phyloP scores from a whole-genome alignment of 164 flowering plant species.

The Sextonia rubra region DNA sequence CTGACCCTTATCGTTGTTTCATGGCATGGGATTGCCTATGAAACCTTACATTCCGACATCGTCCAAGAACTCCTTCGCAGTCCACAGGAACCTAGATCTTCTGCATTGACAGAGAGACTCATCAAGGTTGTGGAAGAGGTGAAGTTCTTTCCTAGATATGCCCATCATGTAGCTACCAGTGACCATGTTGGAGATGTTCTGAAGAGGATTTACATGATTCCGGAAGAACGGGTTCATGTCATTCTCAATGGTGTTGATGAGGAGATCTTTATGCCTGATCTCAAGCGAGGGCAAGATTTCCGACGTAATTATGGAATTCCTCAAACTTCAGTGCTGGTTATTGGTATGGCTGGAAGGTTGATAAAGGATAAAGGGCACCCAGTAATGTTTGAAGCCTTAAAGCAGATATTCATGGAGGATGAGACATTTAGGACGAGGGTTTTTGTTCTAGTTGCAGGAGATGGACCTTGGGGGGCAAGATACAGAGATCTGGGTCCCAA shows the following conservation, averaged over 20 bases:
- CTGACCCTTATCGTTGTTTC: constrained; percentile 49
- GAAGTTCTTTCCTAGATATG: constrained; percentile 55
- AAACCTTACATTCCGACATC: constrained; percentile 66
- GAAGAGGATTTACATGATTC: constrained; percentile 67
- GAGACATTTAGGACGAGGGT: constrained; percentile 15
- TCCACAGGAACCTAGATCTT: constrained; percentile 34
- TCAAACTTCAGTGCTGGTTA: constrained; percentile 31
- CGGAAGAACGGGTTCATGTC: constrained; percentile 65
- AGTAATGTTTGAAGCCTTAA: constrained; percentile 65
- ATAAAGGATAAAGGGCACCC: constrained; percentile 87
- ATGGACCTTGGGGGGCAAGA: constrained; percentile 71
- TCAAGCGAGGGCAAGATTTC: constrained; percentile 29
- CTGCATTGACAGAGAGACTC: constrained; percentile 36
- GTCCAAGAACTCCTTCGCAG: constrained; percentile 53
- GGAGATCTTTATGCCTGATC: constrained; percentile 45
- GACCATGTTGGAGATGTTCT: constrained; percentile 69
- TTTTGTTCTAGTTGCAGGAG: constrained; percentile 62
- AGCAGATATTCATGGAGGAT: constrained; percentile 29
- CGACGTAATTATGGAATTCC: constrained; percentile 35
- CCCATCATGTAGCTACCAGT: constrained; percentile 81
- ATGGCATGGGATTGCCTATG: constrained; percentile 92
- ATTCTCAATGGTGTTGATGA: constrained; percentile 78
- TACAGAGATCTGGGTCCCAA: constrained; percentile 56
- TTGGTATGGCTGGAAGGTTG: constrained; percentile 76
- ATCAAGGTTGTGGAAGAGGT: constrained; percentile 60